These are phyloP conservation scores for Amphibolis antarctica DNA, from an alignment of 106 monocot species.

Conservation along the genomic window DNA sequence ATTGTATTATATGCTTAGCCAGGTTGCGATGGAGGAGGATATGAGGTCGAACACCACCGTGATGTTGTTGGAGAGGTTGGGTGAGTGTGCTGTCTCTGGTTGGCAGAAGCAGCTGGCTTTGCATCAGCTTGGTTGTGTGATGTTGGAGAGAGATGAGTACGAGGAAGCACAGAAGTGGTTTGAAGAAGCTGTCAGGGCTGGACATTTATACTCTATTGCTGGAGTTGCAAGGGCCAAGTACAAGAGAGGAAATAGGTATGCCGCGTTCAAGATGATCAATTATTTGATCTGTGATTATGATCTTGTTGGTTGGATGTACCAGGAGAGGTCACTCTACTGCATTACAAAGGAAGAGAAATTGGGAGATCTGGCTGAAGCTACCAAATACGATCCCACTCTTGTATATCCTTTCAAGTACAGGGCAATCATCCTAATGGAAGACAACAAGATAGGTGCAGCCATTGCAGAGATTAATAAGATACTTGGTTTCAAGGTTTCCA, in stretches of 20 bases:
- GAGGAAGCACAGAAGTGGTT: constrained; percentile 89
- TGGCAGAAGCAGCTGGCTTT: constrained; percentile 87
- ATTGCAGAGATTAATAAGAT: constrained; percentile 86
- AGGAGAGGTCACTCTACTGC: constrained; percentile 81
- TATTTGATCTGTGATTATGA: constrained; percentile 39
- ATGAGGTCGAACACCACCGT: constrained; percentile 72
- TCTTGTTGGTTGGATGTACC: constrained; percentile 80
- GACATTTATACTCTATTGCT: constrained; percentile 64
- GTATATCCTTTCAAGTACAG: constrained; percentile 81
- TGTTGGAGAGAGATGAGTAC: constrained; percentile 83
- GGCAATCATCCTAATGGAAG: constrained; percentile 57
- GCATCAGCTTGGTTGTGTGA: constrained; percentile 89
- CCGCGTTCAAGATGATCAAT: constrained; percentile 74
- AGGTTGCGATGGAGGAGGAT: constrained; percentile 90
- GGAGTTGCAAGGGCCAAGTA: constrained; percentile 90
- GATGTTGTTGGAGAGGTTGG: constrained; percentile 78
- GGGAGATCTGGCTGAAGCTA: constrained; percentile 47
- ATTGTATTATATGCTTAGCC: constrained; percentile 74
- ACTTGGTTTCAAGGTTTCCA: constrained; percentile 70
- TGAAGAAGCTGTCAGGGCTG: constrained; percentile 48
- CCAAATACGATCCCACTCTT: constrained; percentile 64
- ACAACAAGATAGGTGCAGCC: constrained; percentile 63
- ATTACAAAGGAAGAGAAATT: constrained; percentile 73
- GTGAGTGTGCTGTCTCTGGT: constrained; percentile 52
- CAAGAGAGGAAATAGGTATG: constrained; percentile 77